Base-by-base conservation (phyloP, 805 yeast genomes). In the Wickerhamiella domercqiae region DNA sequence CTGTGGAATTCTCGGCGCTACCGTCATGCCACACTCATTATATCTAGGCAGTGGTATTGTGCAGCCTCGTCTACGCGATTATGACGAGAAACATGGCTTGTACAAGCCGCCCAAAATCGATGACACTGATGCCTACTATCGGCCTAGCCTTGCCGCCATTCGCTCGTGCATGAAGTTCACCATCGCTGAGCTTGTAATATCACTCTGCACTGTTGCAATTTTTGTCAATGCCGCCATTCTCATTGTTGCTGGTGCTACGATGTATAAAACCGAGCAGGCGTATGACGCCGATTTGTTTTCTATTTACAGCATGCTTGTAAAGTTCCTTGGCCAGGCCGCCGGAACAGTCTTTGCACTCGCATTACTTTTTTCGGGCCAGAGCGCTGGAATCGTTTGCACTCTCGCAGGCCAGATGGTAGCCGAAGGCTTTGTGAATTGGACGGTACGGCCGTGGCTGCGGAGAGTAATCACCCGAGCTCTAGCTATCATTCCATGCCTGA, bases 331-430 rank as follows among this genome's bases (percentile, higher is more conserved):
- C 1, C 78, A 80, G 13, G 73, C 84, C 4, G 96, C 95, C 0
- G 96, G 94, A 4, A 62, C 80, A 7, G 76, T 84, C 0, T 84
- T 86, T 63, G 95, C 94, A 0, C 58, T 83, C 35, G 95, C 95
- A 1, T 69, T 84, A 58, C 62, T 84, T 33, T 84, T 80, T 53
- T 76, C 87, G 11, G 96, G 96, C n/a, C 87, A 84, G 52, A 77
- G 90, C 50, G 95, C 95, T 2, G 95, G 95, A 30, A 80, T 87
- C 29, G 93, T 84, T 15, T 84, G 94, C 53, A 86, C 95, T 0
- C 67, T 86, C 50, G 86, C 95, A 2, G 94, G 95, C 26, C 95
- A 84, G 55, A 81, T 82, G 73, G 93, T 84, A 6, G 74, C 82
- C 50, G 94, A 84, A 55, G 96, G 96, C 1, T 86, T 83, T 49